A percentile compares a stretch with the other conserved stretches of the same genome.
phyloP scores from a whole-genome alignment of 2,329 filamentous ascomycete species.

The Magnaporthiopsis incrustans region DNA sequence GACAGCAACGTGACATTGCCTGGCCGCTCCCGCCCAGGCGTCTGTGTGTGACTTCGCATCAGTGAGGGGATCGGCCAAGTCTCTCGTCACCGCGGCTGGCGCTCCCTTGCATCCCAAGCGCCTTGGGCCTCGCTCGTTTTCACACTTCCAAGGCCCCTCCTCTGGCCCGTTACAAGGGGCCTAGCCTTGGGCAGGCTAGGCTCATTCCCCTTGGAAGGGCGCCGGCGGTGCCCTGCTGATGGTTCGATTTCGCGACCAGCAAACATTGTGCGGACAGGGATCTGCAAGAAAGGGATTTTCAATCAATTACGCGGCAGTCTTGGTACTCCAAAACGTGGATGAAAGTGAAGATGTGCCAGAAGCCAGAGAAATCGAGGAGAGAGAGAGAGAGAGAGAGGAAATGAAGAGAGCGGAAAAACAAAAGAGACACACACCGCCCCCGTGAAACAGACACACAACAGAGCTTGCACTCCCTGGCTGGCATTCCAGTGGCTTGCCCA shows the following conservation, averaged over 20 bases:
- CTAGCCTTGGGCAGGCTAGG: neutral
- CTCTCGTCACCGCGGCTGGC: no score
- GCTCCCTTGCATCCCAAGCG: neutral
- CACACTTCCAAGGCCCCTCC: neutral
- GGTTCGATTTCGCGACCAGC: neutral
- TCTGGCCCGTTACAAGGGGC: neutral
- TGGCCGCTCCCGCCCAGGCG: neutral
- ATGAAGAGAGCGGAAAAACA: neutral
- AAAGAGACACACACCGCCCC: neutral
- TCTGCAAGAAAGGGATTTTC: neutral
- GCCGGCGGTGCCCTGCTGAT: neutral
- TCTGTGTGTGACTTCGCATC: neutral
- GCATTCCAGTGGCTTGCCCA: neutral
- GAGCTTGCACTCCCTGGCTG: neutral
- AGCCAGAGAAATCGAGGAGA: neutral
- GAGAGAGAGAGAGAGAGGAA: neutral
- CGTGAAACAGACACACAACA: neutral
- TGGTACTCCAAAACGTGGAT: neutral
- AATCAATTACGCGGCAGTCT: neutral
- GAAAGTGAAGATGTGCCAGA: neutral
- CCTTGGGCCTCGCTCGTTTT: neutral
- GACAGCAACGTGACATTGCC: neutral
- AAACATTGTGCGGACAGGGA: neutral
- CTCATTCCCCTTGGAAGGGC: no score
- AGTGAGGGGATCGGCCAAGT: neutral